A percentile compares a stretch with the other conserved stretches of the same genome.
Evolutionary conservation across 352 stramenopile genomes (phyloP).

Genomic region (Blastocystis hominis): DNA sequence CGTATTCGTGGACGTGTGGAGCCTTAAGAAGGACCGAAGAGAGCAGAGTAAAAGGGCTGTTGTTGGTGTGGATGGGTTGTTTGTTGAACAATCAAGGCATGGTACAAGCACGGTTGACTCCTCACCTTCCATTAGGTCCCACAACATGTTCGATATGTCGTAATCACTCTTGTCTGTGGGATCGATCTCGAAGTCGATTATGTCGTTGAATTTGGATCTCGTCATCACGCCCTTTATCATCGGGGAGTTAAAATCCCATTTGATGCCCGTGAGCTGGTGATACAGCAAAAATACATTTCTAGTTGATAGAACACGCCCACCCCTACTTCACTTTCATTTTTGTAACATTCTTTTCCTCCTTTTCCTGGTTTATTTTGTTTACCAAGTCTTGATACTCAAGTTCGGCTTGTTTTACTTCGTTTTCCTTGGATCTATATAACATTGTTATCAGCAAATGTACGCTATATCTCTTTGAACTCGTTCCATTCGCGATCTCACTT

Average conservation of each 20-base stretch:
- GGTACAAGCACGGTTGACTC: not conserved
- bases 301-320: not conserved
- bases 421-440: not conserved
- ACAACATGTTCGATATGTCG: conserved; percentile 13
- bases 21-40: too few relatives aligned
- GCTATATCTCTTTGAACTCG: not conserved
- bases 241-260: conserved; percentile 1
- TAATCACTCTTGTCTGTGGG: not conserved
- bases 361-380: not conserved
- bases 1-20: too few relatives aligned
- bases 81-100: too few relatives aligned
- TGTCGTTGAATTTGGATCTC: not conserved
- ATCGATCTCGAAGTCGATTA: conserved; percentile 51
- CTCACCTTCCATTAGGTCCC: conserved; percentile 38
- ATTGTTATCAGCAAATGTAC: not conserved
- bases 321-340: conserved; percentile 18
- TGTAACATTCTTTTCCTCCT: not conserved
- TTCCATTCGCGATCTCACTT: not conserved
- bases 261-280: conserved; percentile 25
- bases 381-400: not conserved
- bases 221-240: not conserved
- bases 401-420: not conserved
- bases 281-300: conserved; percentile 32
- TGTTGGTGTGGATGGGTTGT: too few relatives aligned
- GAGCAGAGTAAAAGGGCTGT: too few relatives aligned